Conservation (phyloP, 768 basidiomycete genomes). For the Saitozyma sp. region DNA sequence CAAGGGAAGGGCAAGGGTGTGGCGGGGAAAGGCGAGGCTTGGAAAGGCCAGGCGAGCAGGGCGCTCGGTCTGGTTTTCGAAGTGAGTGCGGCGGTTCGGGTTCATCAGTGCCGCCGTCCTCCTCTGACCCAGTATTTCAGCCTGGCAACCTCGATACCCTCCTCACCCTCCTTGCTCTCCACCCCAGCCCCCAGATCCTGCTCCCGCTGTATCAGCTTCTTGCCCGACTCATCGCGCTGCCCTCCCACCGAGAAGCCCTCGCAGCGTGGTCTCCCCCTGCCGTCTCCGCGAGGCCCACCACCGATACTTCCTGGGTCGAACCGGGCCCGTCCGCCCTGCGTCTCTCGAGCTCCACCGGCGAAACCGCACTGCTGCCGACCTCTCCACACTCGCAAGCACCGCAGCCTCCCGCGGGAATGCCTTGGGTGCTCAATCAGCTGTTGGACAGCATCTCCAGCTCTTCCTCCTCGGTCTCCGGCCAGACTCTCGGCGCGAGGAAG, state of each 20-base stretch:
- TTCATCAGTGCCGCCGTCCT: neutral
- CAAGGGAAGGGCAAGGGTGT: constrained; percentile 16
- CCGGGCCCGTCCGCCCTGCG: neutral
- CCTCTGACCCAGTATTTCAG: constrained; percentile 6
- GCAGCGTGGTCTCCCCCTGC: constrained; percentile 14
- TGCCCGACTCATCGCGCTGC: constrained; percentile 39
- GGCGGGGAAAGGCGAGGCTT: constrained; percentile 4
- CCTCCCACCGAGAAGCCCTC: constrained; percentile 43
- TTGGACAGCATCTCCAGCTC: constrained; percentile 11
- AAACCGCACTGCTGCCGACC: neutral
- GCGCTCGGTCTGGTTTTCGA: constrained; percentile 30
- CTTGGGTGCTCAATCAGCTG: constrained; percentile 32
- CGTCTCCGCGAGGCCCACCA: neutral
- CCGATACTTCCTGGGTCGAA: neutral
- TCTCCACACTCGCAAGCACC: neutral
- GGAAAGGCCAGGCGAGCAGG: constrained; percentile 5
- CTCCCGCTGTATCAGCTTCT: constrained; percentile 48
- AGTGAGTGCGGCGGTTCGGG: constrained; percentile 17
- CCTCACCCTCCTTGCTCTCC: constrained; percentile 25
- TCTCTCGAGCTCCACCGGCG: neutral
- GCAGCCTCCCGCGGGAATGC: neutral
- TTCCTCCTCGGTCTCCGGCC: neutral
- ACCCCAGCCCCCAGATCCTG: constrained; percentile 31
- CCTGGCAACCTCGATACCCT: constrained; percentile 34
- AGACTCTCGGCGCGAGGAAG: neutral